Evolutionary conservation across 345 rosid species (phyloP).

Genomic region (Citrus glauca): DNA sequence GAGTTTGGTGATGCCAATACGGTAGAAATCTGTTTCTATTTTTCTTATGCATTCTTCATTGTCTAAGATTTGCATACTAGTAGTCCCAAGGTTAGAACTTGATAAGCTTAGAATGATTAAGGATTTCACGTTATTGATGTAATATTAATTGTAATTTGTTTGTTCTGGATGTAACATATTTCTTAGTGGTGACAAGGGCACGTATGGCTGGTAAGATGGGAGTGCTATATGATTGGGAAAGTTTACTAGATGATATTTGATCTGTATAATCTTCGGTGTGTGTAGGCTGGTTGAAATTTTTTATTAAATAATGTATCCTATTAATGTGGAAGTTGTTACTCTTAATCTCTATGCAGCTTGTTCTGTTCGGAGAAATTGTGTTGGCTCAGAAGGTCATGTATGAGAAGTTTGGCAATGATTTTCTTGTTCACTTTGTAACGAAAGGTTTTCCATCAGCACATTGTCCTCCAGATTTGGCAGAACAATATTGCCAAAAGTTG

Average conservation of each 20-base stretch:
- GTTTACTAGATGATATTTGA: neutral
- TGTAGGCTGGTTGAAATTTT: neutral
- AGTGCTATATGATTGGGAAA: neutral
- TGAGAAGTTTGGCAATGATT: conserved; percentile 80
- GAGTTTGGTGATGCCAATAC: conserved; percentile 89
- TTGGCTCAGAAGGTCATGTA: conserved; percentile 91
- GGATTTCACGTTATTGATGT: neutral
- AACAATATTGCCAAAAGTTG: conserved; percentile 83
- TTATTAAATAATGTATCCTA: neutral
- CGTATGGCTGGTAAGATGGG: neutral
- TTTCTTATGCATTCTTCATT: neutral
- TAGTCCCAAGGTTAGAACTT: neutral
- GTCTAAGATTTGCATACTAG: neutral
- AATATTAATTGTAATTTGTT: neutral
- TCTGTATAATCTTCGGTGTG: neutral
- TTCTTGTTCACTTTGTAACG: conserved; percentile 58
- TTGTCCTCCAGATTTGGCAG: conserved; percentile 68
- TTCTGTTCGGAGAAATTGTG: conserved; percentile 82
- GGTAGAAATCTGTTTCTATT: conserved; percentile 38
- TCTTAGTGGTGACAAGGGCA: neutral
- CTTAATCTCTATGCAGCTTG: conserved; percentile 44
- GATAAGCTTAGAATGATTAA: neutral
- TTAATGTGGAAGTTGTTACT: neutral
- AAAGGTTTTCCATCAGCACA: conserved; percentile 48
- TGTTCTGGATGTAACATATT: neutral